A percentile compares a stretch with the other conserved stretches of the same genome.
These are phyloP conservation scores for Obba rivulosa DNA, from an alignment of 768 basidiomycete genomes.

Conservation along the genomic window DNA sequence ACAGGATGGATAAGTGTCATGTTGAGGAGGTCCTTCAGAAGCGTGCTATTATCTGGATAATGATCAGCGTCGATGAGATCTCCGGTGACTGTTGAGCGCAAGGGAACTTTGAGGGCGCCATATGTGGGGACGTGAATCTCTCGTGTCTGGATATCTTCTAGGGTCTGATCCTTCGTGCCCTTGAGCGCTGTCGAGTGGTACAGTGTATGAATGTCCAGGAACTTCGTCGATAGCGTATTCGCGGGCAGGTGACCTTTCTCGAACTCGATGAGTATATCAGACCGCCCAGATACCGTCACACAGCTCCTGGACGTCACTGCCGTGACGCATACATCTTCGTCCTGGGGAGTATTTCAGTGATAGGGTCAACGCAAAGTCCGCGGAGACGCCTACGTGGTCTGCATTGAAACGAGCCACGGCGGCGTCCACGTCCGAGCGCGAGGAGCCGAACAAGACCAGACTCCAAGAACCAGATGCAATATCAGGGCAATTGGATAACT, in stretches of 20 bases:
- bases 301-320: constrained; percentile 11
- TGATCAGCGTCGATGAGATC: background rate
- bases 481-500: no score
- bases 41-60: background rate
- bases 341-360: background rate
- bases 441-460: constrained; percentile 12
- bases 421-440: constrained; percentile 2
- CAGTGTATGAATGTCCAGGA: constrained; percentile 8
- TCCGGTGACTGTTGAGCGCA: constrained; percentile 12
- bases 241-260: constrained; percentile 3
- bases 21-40: constrained; percentile 10
- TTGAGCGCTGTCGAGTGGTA: constrained; percentile 9
- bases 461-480: constrained; percentile 5
- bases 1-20: constrained; percentile 14
- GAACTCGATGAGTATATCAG: constrained; percentile 8
- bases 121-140: constrained; percentile 7
- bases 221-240: background rate
- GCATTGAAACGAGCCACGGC: constrained; percentile 8
- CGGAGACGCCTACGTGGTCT: background rate
- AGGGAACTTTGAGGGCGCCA: background rate
- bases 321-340: constrained; percentile 8
- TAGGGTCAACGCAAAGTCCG: background rate
- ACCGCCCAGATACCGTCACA: constrained; percentile 12
- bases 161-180: constrained; percentile 3
- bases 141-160: constrained; percentile 4